Evolutionary conservation across 805 yeast species (phyloP).

Genomic region (Candida orba): DNA sequence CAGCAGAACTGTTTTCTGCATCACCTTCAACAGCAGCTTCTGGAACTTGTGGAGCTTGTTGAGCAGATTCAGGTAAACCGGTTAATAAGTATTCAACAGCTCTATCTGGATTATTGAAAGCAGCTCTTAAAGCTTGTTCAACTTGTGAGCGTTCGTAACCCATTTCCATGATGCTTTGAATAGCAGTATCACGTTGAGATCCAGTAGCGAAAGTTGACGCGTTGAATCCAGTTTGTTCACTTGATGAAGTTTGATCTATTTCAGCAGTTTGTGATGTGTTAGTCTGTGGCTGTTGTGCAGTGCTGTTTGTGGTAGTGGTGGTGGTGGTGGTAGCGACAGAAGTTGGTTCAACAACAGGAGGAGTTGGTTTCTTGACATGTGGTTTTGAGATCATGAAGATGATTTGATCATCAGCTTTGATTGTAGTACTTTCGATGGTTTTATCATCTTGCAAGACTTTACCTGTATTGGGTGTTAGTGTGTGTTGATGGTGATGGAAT

Average conservation of each 20-base stretch:
- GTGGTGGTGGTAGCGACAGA: constrained; percentile 14
- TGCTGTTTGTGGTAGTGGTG: constrained; percentile 15
- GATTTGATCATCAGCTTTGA: constrained; percentile 79
- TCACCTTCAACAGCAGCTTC: constrained; percentile 26
- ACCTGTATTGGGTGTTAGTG: constrained; percentile 27
- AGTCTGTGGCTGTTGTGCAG: neutral
- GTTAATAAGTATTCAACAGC: constrained; percentile 93
- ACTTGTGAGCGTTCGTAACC: constrained; percentile 88
- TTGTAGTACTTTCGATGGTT: constrained; percentile 59
- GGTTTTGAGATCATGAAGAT: constrained; percentile 76
- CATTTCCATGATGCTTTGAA: constrained; percentile 86
- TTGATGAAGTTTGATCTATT: neutral
- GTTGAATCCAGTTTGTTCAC: constrained; percentile 18
- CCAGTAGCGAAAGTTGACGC: constrained; percentile 70
- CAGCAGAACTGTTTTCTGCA: constrained; percentile 33
- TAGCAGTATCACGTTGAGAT: constrained; percentile 66
- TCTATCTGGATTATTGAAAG: constrained; percentile 95
- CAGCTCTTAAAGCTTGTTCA: constrained; percentile 87
- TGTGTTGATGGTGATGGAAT: neutral
- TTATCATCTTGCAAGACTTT: constrained; percentile 84
- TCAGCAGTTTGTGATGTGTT: neutral
- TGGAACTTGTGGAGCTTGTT: constrained; percentile 16
- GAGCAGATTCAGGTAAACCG: constrained; percentile 62
- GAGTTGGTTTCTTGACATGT: constrained; percentile 17
- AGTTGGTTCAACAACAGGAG: constrained; percentile 18